Evolutionary conservation across 441 rosid species (phyloP), one percentile per base, ranked within the genome.

Genomic region (Corymbia citriodora): DNA sequence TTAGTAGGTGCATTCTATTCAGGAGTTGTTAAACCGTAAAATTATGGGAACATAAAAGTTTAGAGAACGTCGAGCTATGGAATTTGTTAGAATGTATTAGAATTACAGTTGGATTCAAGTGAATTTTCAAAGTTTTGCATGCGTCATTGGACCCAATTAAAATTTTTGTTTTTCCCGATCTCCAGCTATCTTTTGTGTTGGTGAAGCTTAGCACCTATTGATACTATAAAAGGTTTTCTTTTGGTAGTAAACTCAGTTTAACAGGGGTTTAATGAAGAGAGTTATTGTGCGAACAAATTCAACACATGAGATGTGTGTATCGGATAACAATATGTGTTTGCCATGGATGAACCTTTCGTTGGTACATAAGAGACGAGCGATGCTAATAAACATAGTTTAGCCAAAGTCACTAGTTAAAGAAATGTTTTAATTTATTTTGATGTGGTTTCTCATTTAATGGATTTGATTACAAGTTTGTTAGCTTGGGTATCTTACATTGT

Each of bases 241-340:
- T n/a, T 7, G 9, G 3, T 7, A 8, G 2, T 65, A n/a, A 65
- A 16, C 19, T 65, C 2, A 65, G 1, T n/a, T 29, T 14, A 61
- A 61, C 12, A 0, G 9, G 7, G 68, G 11, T 27, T 61, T 8
- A 11, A 11, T n/a, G 72, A 3, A 63, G 15, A 65, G 17, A 13
- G 72, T 65, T 23, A 7, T 13, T 7, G 10, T 6, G 4, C 4
- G 10, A n/a, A n/a, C 18, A n/a, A 65, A 65, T 65, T n/a, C 74
- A 65, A n/a, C 5, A 8, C 8, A 4, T 17, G 1, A 65, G 36
- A 2, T 61, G 31, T 4, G 7, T 10, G 6, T 2, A 25, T 29
- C 0, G 10, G 6, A 59, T 15, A 63, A 2, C 13, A 13, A 29
- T 3, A 63, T 7, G 8, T 63, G 8, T 63, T n/a, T 0, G 6